Evolutionary conservation across 2,329 filamentous ascomycete genomes (phyloP), one percentile per base, ranked within the genome.

Genomic region (Coniochaeta hoffmannii): DNA sequence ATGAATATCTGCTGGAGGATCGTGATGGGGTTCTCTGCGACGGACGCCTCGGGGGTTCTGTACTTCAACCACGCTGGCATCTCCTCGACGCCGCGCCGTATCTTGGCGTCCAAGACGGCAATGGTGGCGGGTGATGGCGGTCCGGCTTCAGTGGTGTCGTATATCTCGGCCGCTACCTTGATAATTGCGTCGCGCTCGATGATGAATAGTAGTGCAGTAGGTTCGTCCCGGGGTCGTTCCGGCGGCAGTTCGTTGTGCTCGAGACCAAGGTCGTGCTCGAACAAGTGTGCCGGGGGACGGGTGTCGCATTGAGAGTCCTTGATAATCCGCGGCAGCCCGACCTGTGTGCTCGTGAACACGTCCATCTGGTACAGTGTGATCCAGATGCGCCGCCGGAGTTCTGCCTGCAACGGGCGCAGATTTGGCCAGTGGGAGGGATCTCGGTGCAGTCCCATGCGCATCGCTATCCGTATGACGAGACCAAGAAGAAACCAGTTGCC

Each of bases 381-480:
- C 76, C 76, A 79, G 15, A 78, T 67, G 36, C 76, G 68, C 28
- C 76, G 68, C 26, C 76, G 71, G 69, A 78, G 83, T 67, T 87
- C 83, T 14, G 80, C 83, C 17, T 50, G 17, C n/a, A 55, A 22
- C 4, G 53, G 53, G 14, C n/a, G 30, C 15, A 55, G 50, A 15
- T 62, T 84, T 2, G 80, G 72, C 62, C 83, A 85, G 59, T 79
- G 76, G 31, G 75, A 81, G 10, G 82, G 76, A 64, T 86, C 83
- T 53, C 83, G 75, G 65, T 86, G 83, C 58, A 85, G 80, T 26
- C 83, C 83, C 80, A 85, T 85, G 26, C 82, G 75, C 81, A 86
- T 85, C 12, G 83, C 83, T 44, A 86, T 64, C 26, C 83, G 76
- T 24, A 81, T 77, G 59, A 85, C 80, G 60, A 86, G 76, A 26